Evolutionary conservation across 345 rosid species (phyloP).

Genomic region (Angophora floribunda): DNA sequence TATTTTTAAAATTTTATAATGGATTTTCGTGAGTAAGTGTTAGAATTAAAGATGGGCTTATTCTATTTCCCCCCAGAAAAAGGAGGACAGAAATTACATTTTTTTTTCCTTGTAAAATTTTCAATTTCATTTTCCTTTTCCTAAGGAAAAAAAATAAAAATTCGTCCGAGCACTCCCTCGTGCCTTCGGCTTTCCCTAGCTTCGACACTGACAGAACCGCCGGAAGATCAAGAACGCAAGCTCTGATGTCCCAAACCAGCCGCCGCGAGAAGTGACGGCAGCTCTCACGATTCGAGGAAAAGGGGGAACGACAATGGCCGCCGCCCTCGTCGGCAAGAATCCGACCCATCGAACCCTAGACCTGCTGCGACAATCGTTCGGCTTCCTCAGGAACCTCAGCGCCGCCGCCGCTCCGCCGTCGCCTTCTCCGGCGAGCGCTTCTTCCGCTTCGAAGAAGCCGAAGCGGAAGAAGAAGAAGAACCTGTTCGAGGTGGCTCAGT

Average conservation of each 20-base stretch:
- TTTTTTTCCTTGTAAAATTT: background rate
- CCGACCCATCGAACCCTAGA: conserved; percentile 7
- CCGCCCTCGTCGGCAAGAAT: conserved; percentile 31
- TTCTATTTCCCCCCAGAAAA: background rate
- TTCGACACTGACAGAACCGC: background rate
- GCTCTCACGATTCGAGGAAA: background rate
- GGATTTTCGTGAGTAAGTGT: background rate
- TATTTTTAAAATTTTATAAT: background rate
- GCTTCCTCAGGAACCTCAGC: conserved; percentile 34
- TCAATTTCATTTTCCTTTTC: background rate
- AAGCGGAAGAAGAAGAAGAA: conserved; percentile 85
- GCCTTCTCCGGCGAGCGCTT: conserved; percentile 8
- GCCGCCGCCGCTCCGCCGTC: conserved; percentile 8
- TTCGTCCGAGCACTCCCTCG: background rate
- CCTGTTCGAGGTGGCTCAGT: conserved; percentile 89
- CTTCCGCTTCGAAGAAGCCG: conserved; percentile 21
- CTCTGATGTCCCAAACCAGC: background rate
- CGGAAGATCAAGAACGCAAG: background rate
- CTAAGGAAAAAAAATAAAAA: background rate
- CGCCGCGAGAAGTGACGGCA: background rate
- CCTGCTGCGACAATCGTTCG: conserved; percentile 30
- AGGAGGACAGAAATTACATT: background rate
- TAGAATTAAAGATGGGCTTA: background rate
- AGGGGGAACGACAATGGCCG: conserved; percentile 3
- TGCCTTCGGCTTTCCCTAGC: background rate